Evolutionary conservation across 768 basidiomycete genomes (phyloP).

Genomic region (Floccularia luteovirens): DNA sequence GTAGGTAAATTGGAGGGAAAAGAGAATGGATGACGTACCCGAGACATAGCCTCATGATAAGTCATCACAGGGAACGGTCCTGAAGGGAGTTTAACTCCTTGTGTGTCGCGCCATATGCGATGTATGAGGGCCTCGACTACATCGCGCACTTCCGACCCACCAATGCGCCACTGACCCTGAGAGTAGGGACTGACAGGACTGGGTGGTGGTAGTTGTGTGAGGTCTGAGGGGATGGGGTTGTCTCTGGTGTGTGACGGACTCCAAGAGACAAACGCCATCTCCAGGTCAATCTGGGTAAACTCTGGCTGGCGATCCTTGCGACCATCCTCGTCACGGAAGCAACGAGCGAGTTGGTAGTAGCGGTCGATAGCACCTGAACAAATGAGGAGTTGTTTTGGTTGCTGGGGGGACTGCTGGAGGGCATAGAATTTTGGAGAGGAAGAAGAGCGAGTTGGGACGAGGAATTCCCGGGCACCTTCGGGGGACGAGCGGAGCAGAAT

Average conservation of each 20-base stretch:
- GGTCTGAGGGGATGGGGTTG: constrained; percentile 6
- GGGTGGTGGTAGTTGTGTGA: too few relatives aligned
- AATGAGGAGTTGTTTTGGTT: constrained; percentile 90
- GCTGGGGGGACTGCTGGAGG: constrained; percentile 91
- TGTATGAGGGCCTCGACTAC: constrained; percentile 71
- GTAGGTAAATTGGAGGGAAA: constrained; percentile 11
- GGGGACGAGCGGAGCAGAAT: constrained; percentile 86
- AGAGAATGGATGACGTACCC: constrained; percentile 36
- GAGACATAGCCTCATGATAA: constrained; percentile 86
- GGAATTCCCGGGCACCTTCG: constrained; percentile 91
- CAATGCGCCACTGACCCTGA: constrained; percentile 93
- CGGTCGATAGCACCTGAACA: constrained; percentile 84
- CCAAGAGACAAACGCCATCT: constrained; percentile 95
- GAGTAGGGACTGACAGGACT: too few relatives aligned
- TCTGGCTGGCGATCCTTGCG: constrained; percentile 94
- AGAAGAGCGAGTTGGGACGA: constrained; percentile 70
- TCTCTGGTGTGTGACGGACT: constrained; percentile 23
- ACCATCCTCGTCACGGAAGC: constrained; percentile 95
- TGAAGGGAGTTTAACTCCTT: constrained; percentile 56
- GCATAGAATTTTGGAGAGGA: constrained; percentile 67
- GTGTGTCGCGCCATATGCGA: constrained; percentile 67
- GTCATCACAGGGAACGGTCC: constrained; percentile 74
- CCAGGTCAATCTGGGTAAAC: constrained; percentile 94
- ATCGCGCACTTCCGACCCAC: constrained; percentile 74
- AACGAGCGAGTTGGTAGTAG: constrained; percentile 90